Evolutionary conservation across 2,329 filamentous ascomycete genomes (phyloP), one percentile per base, ranked within the genome.

Genomic region (Verticillium albo-atrum): DNA sequence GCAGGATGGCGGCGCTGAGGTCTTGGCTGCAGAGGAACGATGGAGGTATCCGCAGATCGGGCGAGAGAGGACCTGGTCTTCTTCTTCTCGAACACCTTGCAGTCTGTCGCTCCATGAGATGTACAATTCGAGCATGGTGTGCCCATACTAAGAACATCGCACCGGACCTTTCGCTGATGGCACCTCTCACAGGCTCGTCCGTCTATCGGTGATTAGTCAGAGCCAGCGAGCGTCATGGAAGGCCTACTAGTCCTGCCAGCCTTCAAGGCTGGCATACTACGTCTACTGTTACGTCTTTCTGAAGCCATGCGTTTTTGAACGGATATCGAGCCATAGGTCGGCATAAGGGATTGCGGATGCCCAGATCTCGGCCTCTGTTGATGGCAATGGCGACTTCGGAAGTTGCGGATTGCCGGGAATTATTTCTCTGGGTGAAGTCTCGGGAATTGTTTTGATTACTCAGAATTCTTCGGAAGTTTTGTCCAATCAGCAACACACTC

Each of bases 141-240:
- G 15, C 79, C 79, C 32, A 77, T 76, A 23, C 72, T 64, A 58
- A 79, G 73, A 52, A 81, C 75, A 67, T 82, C 80, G 62, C 79
- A 82, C 61, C 78, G 77, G 55, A 82, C 76, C 66, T 82, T 82
- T 59, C 79, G 76, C 55, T 75, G 76, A 67, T 82, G 79, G 57
- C 79, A 82, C 61, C 75, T 72, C 47, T 79, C 68, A 61, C 79
- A 82, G 35, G 80, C 80, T 62, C 69, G 69, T 52, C 72, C 71
- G 35, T 74, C 72, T 74, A 54, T 15, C 3, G n/a, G 42, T n/a
- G 10, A 20, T 50, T 9, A 50, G 42, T n/a, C 20, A 17, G 9
- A 27, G 26, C 23, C 10, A 3, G 25, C 20, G 23, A 10, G 14
- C 10, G 20, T 15, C 20, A 34, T 4, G 7, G 12, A n/a, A 9